These are phyloP conservation scores for Hyphopichia fennica DNA, from an alignment of 1,139 yeast species.

Conservation along the genomic window DNA sequence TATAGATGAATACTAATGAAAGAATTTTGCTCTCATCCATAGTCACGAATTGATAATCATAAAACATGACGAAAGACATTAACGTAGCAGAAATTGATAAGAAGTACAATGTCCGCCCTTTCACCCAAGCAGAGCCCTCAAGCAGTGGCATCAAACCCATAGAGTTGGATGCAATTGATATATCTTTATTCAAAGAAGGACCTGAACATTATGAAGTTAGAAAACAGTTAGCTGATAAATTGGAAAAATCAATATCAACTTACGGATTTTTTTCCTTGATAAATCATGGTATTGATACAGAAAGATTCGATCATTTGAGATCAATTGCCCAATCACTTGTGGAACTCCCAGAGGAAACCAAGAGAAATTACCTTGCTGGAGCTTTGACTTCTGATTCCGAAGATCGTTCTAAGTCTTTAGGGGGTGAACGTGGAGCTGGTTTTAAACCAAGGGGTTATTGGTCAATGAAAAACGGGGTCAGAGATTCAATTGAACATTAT, in stretches of 20 bases:
- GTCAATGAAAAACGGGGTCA: constrained; percentile 32
- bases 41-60: background rate
- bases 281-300: constrained; percentile 20
- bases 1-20: too few species aligned
- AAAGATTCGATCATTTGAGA: constrained; percentile 17
- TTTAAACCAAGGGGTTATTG: constrained; percentile 32
- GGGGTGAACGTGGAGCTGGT: constrained; percentile 31
- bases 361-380: constrained; percentile 23
- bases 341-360: constrained; percentile 21
- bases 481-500: constrained; percentile 28
- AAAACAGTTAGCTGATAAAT: constrained; percentile 15
- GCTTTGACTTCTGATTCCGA: constrained; percentile 31
- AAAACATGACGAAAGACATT: constrained; percentile 3
- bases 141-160: constrained; percentile 11
- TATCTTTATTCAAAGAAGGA: constrained; percentile 18
- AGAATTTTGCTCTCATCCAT: too few species aligned
- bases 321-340: constrained; percentile 22
- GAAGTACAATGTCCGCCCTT: constrained; percentile 22
- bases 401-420: constrained; percentile 27
- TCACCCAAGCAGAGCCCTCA: constrained; percentile 18
- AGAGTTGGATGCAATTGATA: constrained; percentile 18
- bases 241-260: constrained; percentile 21
- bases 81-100: constrained; percentile 12
- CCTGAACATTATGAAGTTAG: constrained; percentile 13
- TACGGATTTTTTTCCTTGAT: constrained; percentile 20